Conservation (phyloP, 2,329 filamentous ascomycete genomes). For the Monosporascus sp. region DNA sequence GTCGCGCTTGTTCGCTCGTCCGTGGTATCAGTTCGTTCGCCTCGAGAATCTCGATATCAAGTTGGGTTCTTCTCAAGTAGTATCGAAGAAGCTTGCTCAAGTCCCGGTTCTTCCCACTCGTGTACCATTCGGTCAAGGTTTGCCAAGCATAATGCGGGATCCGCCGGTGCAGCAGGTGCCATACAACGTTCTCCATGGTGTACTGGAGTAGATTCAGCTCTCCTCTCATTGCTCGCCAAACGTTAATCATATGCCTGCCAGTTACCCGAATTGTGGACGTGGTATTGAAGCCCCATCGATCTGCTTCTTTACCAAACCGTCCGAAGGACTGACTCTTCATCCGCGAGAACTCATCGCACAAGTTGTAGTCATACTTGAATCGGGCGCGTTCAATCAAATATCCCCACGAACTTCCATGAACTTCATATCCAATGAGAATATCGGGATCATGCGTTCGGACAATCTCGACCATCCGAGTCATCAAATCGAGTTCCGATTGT, state of each 20-base stretch:
- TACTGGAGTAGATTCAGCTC: conserved; percentile 91
- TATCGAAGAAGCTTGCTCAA: conserved; percentile 72
- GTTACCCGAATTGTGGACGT: conserved; percentile 91
- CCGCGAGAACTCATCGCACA: conserved; percentile 86
- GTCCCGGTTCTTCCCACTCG: conserved; percentile 60
- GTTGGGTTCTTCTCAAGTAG: conserved; percentile 66
- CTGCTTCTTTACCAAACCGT: conserved; percentile 77
- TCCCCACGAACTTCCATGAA: conserved; percentile 90
- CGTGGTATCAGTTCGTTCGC: conserved; percentile 81
- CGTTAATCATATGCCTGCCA: conserved; percentile 91
- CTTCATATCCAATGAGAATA: conserved; percentile 89
- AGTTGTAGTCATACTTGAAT: conserved; percentile 79
- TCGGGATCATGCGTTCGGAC: conserved; percentile 84
- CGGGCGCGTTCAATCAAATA: conserved; percentile 88
- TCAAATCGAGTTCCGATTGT: conserved; percentile 72
- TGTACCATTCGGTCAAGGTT: conserved; percentile 79
- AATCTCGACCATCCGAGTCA: conserved; percentile 81
- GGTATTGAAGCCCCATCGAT: conserved; percentile 90
- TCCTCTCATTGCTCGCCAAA: conserved; percentile 93
- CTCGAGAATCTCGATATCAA: conserved; percentile 88
- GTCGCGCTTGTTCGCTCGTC: conserved; percentile 88
- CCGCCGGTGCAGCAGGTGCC: conserved; percentile 79
- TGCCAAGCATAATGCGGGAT: conserved; percentile 82
- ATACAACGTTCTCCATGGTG: conserved; percentile 92
- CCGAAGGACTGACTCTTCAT: conserved; percentile 81